These are phyloP conservation scores for Corymbia maculata DNA, from an alignment of 345 rosid species.

Conservation along the genomic window DNA sequence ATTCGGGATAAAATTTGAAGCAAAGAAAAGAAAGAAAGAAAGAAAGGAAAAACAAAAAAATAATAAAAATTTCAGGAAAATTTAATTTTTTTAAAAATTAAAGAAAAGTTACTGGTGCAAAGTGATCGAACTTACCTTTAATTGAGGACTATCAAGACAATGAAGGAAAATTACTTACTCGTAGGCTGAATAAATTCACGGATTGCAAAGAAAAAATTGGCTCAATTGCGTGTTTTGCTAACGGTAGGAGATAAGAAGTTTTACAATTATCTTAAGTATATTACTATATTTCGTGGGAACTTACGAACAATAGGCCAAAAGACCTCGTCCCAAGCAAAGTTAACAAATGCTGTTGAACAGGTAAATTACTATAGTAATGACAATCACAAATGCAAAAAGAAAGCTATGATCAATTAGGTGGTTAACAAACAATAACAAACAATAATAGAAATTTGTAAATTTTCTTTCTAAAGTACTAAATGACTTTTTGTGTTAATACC, in stretches of 20 bases:
- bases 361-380: neutral
- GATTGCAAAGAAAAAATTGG: neutral
- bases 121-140: neutral
- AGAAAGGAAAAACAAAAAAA: accelerated
- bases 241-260: neutral
- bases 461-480: neutral
- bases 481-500: neutral
- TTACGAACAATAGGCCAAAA: neutral
- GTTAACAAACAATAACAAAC: neutral
- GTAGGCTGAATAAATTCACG: neutral
- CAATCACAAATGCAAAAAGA: neutral
- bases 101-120: neutral
- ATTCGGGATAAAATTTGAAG: too few relatives aligned
- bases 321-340: neutral
- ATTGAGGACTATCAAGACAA: neutral
- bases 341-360: neutral
- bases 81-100: too few relatives aligned
- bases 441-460: neutral
- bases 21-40: too few relatives aligned
- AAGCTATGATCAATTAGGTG: neutral
- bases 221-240: neutral
- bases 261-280: neutral
- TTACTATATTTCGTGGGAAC: neutral
- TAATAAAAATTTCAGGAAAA: too few relatives aligned
- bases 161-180: neutral